These are phyloP conservation scores for Pseudocercospora cruenta DNA, from an alignment of 2,329 filamentous ascomycete species.

Conservation along the genomic window DNA sequence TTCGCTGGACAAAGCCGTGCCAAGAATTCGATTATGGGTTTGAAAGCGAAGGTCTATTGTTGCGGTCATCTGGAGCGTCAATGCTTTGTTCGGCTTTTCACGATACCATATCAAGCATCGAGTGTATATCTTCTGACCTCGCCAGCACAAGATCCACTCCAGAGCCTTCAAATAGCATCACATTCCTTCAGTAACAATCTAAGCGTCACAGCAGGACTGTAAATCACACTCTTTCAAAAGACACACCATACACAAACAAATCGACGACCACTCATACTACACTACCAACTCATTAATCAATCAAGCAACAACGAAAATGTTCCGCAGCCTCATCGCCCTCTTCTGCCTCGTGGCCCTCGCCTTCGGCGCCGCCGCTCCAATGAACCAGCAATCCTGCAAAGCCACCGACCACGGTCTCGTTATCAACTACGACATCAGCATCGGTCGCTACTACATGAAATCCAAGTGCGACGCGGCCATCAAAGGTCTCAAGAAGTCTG, in stretches of 20 bases:
- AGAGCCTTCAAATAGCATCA: background rate
- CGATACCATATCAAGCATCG: background rate
- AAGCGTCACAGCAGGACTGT: background rate
- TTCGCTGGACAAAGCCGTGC: background rate
- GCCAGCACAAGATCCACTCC: background rate
- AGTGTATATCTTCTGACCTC: background rate
- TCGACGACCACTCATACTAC: background rate
- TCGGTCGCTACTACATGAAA: background rate
- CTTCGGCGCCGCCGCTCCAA: background rate
- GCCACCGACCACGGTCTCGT: background rate
- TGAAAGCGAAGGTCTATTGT: background rate
- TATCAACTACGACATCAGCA: background rate
- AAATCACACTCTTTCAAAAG: background rate
- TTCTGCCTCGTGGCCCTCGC: background rate
- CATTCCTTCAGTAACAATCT: background rate
- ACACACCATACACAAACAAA: background rate
- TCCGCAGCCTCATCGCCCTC: background rate
- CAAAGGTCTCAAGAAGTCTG: background rate
- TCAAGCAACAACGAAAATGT: background rate
- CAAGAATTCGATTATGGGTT: background rate
- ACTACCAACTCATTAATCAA: background rate
- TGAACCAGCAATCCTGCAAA: slow-evolving; percentile 6
- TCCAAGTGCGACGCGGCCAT: background rate
- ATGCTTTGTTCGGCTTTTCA: background rate
- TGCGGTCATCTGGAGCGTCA: background rate